Conservation (phyloP, 305 asterid genomes). For the Ilex paraguariensis region DNA sequence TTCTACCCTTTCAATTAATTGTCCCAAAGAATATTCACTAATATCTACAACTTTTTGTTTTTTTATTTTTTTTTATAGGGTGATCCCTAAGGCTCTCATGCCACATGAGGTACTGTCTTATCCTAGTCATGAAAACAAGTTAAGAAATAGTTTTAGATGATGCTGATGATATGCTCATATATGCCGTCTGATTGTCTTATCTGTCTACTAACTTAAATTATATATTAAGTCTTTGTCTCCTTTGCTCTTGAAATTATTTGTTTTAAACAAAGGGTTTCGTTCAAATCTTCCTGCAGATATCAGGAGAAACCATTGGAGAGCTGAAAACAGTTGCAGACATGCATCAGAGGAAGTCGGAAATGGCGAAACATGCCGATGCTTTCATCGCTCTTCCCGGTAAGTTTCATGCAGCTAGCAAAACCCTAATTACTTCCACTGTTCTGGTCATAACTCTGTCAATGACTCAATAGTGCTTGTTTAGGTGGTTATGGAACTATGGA, state of each 20-base stretch:
- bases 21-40: not conserved
- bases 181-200: no score
- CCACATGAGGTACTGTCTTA: constrained; percentile 44
- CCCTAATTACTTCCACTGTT: no score
- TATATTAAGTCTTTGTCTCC: no score
- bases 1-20: not conserved
- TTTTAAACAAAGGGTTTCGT: no score
- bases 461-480: constrained; percentile 5
- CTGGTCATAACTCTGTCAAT: not conserved
- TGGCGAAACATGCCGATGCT: constrained; percentile 54
- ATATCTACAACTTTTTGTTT: not conserved
- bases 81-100: constrained; percentile 59
- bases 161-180: no score
- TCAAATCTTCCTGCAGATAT: constrained; percentile 22
- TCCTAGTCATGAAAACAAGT: not conserved
- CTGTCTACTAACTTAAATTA: no score
- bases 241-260: no score
- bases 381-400: constrained; percentile 57
- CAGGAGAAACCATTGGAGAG: constrained; percentile 38
- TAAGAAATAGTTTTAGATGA: no score
- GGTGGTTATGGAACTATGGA: constrained; percentile 64
- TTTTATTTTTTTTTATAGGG: constrained; percentile 21
- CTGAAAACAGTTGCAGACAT: constrained; percentile 41
- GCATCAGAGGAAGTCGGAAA: constrained; percentile 51
- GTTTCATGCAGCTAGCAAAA: not conserved